Base-by-base conservation (phyloP, 176 grass and related monocot genomes). In the Hordeum vulgare region DNA sequence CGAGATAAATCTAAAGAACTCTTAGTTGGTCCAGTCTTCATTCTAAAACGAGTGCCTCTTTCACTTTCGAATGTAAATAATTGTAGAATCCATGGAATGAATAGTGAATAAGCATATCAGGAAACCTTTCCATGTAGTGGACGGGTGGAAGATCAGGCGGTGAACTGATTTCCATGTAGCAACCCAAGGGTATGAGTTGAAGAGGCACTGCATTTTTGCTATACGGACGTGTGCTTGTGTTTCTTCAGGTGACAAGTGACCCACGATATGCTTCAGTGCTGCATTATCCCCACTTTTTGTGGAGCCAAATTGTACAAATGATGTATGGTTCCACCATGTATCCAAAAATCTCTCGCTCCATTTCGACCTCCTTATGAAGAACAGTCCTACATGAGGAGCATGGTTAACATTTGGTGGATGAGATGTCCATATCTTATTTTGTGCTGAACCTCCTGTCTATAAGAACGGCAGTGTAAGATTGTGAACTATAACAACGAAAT, bases 101-200 rank as follows among this genome's bases (percentile, higher is more conserved):
- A 45, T 5, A 85, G 9, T 61, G 45, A 28, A 35, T 65, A 75
- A 25, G 61, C 1, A 68, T 66, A 31, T 68, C 24, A 31, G 21
- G 39, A 11, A 39, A 95, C 96, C 96, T 88, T 93, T 90, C 96
- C 90, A 98, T 85, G 89, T 92, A 28, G 80, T 74, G 26, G 60
- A 40, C 33, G 84, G 89, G 0, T 88, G 78, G 76, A 89, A 75
- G 44, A 98, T 57, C 6, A 98, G 74, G 23, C 89, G 93, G 20
- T 31, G 53, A 25, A 86, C 18, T 25, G 87, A 88, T 47, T 93
- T 98, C 80, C 73, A 72, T 0, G 85, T 86, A 11, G 84, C 89
- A 2, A 67, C 66, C 93, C 96, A 98, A 28, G 93, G 93, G n/a
- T 98, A 98, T 6, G 93, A 98, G 78, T 98, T 98, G 64, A 98